A percentile compares a stretch with the other conserved stretches of the same genome.
Evolutionary conservation across 768 basidiomycete genomes (phyloP).

Genomic region (Saitozyma sp.): DNA sequence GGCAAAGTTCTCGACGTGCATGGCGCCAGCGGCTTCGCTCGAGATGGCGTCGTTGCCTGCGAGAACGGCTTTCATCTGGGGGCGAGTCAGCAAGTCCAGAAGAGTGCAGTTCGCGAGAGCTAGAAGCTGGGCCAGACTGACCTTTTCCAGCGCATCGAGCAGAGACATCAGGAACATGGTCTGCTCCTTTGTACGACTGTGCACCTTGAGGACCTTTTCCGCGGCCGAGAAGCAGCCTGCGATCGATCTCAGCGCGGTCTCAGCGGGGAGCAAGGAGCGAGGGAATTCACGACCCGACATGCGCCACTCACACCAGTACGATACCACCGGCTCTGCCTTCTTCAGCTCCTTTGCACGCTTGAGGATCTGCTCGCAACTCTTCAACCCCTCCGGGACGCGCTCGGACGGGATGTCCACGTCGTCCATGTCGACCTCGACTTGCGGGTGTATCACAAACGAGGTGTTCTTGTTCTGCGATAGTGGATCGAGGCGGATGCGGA

Average conservation of each 20-base stretch:
- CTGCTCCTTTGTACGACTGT: slow-evolving; percentile 64
- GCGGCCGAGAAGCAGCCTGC: slow-evolving; percentile 89
- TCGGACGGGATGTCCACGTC: slow-evolving; percentile 43
- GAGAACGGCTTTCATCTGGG: slow-evolving; percentile 70
- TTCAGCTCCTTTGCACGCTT: slow-evolving; percentile 88
- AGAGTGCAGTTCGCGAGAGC: slow-evolving; percentile 6
- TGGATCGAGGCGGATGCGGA: neutral
- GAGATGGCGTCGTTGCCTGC: slow-evolving; percentile 76
- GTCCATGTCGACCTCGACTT: slow-evolving; percentile 26
- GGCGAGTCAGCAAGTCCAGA: neutral
- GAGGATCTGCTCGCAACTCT: slow-evolving; percentile 70
- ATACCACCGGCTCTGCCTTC: slow-evolving; percentile 76
- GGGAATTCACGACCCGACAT: too few species aligned
- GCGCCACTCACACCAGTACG: slow-evolving; percentile 84
- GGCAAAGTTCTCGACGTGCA: slow-evolving; percentile 94
- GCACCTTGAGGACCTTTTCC: slow-evolving; percentile 70
- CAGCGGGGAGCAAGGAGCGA: neutral
- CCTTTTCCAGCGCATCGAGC: slow-evolving; percentile 71
- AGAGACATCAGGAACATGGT: slow-evolving; percentile 72
- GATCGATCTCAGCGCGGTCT: slow-evolving; percentile 5
- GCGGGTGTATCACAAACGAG: too few species aligned
- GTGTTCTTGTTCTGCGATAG: neutral
- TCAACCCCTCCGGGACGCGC: slow-evolving; percentile 52
- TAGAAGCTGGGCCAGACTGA: slow-evolving; percentile 27
- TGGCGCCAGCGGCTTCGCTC: slow-evolving; percentile 75